Percentiles rank a stretch among this genome's conserved stretches.
These are phyloP conservation scores for Drechslerella stenobrocha DNA, from an alignment of 2,329 filamentous ascomycete genomes.

Conservation along the genomic window DNA sequence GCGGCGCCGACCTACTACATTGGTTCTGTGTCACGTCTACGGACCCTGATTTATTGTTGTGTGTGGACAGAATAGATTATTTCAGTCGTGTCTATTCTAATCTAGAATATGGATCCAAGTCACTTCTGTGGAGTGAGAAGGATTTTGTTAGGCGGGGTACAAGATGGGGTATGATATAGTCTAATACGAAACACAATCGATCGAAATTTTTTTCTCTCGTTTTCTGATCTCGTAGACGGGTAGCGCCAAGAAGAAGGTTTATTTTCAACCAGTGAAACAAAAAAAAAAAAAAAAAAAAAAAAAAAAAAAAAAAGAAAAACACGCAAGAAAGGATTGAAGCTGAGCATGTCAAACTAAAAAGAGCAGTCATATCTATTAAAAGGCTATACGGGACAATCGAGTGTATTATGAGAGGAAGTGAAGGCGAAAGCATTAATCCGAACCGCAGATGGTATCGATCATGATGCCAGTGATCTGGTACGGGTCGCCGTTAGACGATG, in stretches of 20 bases:
- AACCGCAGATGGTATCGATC: slow-evolving; percentile 62
- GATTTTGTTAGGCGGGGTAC: slow-evolving; percentile 3
- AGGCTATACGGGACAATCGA: slow-evolving; percentile 40
- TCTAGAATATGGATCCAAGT: slow-evolving; percentile 1
- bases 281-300: slow-evolving; percentile 1
- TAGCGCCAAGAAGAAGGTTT: slow-evolving; percentile 12
- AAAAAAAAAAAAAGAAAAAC: slow-evolving; percentile 13
- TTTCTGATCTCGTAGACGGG: background rate
- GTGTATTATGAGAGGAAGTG: background rate
- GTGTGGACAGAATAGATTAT: no score
- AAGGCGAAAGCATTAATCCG: background rate
- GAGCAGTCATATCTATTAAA: slow-evolving; percentile 47
- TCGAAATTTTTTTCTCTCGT: slow-evolving; percentile 9
- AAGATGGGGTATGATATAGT: slow-evolving; percentile 31
- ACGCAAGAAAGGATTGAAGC: slow-evolving; percentile 9
- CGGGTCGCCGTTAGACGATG: slow-evolving; percentile 82
- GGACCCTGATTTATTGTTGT: no score
- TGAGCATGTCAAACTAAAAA: slow-evolving; percentile 22
- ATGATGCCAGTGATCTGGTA: slow-evolving; percentile 81
- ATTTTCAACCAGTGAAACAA: slow-evolving; percentile 28
- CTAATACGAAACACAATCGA: slow-evolving; percentile 22
- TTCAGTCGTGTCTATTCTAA: background rate
- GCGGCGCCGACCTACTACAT: no score
- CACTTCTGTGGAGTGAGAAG: slow-evolving; percentile 2
- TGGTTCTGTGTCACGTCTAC: no score